phyloP scores from a whole-genome alignment of 1,139 yeast genomes.

The Sugiyamaella grinbergsii region DNA sequence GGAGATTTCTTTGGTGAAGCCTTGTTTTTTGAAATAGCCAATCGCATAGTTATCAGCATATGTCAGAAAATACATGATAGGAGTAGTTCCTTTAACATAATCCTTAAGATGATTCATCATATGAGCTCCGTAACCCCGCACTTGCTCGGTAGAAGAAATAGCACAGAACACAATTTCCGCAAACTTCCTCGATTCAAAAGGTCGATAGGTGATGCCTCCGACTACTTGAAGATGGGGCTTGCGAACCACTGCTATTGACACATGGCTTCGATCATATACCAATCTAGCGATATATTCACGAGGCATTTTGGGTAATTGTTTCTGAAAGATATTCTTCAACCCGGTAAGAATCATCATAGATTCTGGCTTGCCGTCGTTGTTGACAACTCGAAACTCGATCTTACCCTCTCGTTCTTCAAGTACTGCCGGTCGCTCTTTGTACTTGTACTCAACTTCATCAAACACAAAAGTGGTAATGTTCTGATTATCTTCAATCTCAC shows the following conservation, averaged over 20 bases:
- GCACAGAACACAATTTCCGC: constrained; percentile 99
- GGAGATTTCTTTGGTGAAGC: constrained; percentile 92
- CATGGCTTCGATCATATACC: constrained; percentile 91
- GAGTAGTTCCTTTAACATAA: constrained; percentile 87
- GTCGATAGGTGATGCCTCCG: constrained; percentile 96
- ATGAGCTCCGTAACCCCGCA: constrained; percentile 97
- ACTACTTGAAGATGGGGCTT: constrained; percentile 86
- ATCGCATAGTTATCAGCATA: constrained; percentile 99
- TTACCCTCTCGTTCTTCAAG: constrained; percentile 88
- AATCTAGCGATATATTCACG: constrained; percentile 91
- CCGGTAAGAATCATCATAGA: constrained; percentile 92
- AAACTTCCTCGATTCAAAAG: constrained; percentile 84
- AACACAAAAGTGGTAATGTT: constrained; percentile 54
- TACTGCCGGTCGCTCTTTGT: constrained; percentile 91
- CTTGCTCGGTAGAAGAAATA: constrained; percentile 95
- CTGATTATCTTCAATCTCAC: constrained; percentile 33
- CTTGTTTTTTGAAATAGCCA: constrained; percentile 97
- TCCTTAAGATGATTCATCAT: constrained; percentile 96
- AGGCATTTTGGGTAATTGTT: constrained; percentile 98
- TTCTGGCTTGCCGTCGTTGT: constrained; percentile 87
- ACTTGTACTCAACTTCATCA: constrained; percentile 82
- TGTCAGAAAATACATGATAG: constrained; percentile 83
- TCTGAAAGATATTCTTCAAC: constrained; percentile 90
- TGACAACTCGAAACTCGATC: constrained; percentile 93
- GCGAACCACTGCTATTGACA: constrained; percentile 93